Evolutionary conservation across 2,329 filamentous ascomycete species (phyloP).

Genomic region (Beauveria australis): DNA sequence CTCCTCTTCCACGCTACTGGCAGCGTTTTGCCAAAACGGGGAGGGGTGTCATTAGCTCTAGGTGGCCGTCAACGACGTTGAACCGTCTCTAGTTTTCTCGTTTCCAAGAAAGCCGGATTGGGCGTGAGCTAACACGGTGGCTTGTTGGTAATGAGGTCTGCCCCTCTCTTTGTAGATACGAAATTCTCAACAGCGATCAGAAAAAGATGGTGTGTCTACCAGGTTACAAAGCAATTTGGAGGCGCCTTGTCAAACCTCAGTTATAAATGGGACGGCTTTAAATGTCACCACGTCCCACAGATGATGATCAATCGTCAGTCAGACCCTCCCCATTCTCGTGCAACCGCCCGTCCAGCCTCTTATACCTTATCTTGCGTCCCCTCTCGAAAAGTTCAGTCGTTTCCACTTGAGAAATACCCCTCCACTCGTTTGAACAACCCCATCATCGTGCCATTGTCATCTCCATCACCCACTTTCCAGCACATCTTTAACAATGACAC

Average conservation of each 20-base stretch:
- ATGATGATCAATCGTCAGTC: not conserved
- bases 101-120: not conserved
- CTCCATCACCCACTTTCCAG: not conserved
- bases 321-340: not conserved
- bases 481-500: conserved; percentile 33
- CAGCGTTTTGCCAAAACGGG: not conserved
- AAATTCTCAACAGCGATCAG: not conserved
- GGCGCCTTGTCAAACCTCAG: not conserved
- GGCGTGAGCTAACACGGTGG: not conserved
- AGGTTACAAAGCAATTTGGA: not conserved
- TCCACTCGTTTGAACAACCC: not conserved
- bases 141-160: not conserved
- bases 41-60: not conserved
- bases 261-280: not conserved
- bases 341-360: not conserved
- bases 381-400: not conserved
- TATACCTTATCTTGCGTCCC: not conserved
- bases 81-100: not conserved
- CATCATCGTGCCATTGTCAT: not conserved
- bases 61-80: not conserved
- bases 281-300: not conserved
- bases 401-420: not conserved
- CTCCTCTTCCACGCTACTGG: not conserved
- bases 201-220: conserved; percentile 8
- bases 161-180: not conserved